These are phyloP conservation scores for Calonectria henricotiae DNA, from an alignment of 2,329 filamentous ascomycete species.

Conservation along the genomic window DNA sequence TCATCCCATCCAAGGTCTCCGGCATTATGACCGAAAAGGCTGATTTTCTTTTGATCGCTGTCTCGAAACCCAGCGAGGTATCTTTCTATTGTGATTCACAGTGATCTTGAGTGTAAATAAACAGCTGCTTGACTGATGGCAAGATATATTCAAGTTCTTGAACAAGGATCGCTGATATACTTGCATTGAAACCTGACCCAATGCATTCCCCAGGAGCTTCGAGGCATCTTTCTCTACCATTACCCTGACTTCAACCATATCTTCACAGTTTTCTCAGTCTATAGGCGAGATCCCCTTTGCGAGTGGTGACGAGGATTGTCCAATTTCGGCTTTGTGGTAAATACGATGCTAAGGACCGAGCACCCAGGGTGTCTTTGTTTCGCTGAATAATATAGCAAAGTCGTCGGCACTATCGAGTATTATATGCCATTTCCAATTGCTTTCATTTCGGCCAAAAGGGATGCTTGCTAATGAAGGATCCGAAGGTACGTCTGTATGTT, in stretches of 20 bases:
- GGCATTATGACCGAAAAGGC: slow-evolving; percentile 2
- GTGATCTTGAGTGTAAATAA: slow-evolving; percentile 1
- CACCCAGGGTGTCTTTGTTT: not conserved
- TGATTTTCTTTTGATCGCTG: slow-evolving; percentile 9
- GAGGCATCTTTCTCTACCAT: slow-evolving; percentile 13
- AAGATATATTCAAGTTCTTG: not conserved
- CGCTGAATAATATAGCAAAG: not conserved
- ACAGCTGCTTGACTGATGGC: slow-evolving; percentile 16
- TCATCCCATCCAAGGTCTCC: slow-evolving; percentile 15
- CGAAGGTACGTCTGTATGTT: no score
- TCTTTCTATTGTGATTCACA: not conserved
- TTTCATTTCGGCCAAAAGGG: not conserved
- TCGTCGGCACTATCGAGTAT: slow-evolving; percentile 20
- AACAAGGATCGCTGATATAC: not conserved
- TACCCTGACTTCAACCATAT: slow-evolving; percentile 2
- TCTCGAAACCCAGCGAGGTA: slow-evolving; percentile 20
- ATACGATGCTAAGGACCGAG: not conserved
- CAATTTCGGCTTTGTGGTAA: slow-evolving; percentile 20
- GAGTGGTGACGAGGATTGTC: not conserved
- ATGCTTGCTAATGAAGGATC: no score
- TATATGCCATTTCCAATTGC: not conserved
- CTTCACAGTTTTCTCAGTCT: not conserved
- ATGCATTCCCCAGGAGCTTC: not conserved
- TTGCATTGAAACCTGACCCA: not conserved
- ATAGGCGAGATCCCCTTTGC: not conserved